Conservation (phyloP, 148 eudicot genomes). For the Spergularia marina region DNA sequence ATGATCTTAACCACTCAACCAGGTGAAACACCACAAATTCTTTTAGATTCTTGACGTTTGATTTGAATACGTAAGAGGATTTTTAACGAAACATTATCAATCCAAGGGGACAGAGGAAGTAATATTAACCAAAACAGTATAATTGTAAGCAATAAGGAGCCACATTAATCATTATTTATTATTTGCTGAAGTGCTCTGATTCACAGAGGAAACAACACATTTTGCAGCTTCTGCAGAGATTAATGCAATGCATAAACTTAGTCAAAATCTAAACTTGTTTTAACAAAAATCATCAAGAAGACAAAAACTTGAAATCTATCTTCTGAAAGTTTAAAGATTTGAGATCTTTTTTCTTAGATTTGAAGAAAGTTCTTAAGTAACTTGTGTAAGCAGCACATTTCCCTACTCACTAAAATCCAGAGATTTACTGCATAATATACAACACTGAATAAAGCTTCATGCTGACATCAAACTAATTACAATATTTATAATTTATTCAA, state of each 20-base stretch:
- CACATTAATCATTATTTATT: background rate
- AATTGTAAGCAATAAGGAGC: background rate
- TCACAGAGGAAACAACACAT: background rate
- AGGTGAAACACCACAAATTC: background rate
- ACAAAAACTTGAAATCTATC: background rate
- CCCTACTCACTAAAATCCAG: background rate
- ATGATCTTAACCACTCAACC: background rate
- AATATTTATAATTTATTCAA: background rate
- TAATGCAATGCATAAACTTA: background rate
- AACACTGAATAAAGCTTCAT: conserved; percentile 7
- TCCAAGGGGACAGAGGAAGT: background rate
- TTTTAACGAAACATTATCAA: background rate
- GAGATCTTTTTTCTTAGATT: background rate
- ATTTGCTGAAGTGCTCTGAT: background rate
- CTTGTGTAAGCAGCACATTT: background rate
- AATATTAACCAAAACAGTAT: background rate
- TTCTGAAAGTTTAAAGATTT: background rate
- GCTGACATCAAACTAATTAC: background rate
- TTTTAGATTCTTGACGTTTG: no score
- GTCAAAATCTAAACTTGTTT: conserved; percentile 2
- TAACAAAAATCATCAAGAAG: background rate
- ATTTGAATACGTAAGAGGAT: background rate
- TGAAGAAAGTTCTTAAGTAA: background rate
- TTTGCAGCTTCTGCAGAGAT: background rate
- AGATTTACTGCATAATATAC: background rate